These are phyloP conservation scores for Metrosideros polymorpha DNA, from an alignment of 441 rosid genomes.

Conservation along the genomic window DNA sequence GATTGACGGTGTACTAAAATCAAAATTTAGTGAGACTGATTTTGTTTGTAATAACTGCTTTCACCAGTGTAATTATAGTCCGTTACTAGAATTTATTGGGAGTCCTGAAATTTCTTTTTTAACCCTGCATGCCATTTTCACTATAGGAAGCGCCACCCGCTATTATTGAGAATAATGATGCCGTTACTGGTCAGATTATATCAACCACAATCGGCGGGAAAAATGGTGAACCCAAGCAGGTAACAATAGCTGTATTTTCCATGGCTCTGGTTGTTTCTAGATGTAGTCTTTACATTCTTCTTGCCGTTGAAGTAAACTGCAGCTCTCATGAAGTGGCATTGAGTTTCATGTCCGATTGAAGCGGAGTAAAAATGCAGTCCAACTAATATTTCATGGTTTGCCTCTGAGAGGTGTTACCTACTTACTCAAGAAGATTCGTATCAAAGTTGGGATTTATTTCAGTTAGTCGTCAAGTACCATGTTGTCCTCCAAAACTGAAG, in stretches of 20 bases:
- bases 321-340: background rate
- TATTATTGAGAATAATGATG: conserved; percentile 1
- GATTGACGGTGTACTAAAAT: background rate
- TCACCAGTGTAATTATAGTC: background rate
- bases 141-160: conserved; percentile 1
- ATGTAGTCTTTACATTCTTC: background rate
- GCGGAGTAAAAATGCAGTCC: background rate
- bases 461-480: background rate
- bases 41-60: background rate
- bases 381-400: background rate
- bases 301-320: background rate
- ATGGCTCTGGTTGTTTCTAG: background rate
- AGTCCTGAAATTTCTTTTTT: background rate
- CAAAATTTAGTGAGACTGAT: background rate
- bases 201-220: conserved; percentile 12
- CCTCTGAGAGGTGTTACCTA: background rate
- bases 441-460: background rate
- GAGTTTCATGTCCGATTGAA: background rate
- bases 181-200: conserved; percentile 5
- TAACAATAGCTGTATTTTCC: background rate
- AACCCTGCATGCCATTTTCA: background rate
- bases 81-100: background rate
- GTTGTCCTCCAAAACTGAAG: background rate
- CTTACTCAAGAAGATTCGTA: background rate
- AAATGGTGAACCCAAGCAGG: conserved; percentile 13